Evolutionary conservation across 192 early-diverging fungal species (phyloP).

Genomic region (Coemansia sp.): DNA sequence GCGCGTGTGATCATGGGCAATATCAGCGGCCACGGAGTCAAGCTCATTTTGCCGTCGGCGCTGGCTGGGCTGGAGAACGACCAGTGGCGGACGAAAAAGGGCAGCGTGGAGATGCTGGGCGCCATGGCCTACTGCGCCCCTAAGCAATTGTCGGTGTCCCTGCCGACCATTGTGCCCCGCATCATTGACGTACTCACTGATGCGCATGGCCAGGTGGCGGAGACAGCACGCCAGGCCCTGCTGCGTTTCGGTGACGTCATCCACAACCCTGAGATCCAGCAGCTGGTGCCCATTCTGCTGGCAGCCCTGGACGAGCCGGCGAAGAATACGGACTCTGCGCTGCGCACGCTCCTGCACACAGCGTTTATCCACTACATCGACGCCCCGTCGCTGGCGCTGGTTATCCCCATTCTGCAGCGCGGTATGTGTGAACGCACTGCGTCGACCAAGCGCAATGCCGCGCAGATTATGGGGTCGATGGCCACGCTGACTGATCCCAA

Average conservation of each 20-base stretch:
- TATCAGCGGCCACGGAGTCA: constrained; percentile 94
- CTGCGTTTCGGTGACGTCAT: constrained; percentile 92
- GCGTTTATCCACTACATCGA: constrained; percentile 99
- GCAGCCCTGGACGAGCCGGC: constrained; percentile 88
- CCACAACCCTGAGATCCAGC: constrained; percentile 96
- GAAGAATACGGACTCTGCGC: constrained; percentile 75
- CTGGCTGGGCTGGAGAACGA: constrained; percentile 84
- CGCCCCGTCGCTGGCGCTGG: constrained; percentile 89
- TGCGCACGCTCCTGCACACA: constrained; percentile 85
- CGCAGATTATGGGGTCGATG: constrained; percentile 99
- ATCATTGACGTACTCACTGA: constrained; percentile 91
- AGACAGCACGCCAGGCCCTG: constrained; percentile 81
- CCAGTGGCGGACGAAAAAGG: constrained; percentile 97
- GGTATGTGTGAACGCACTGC: constrained; percentile 88
- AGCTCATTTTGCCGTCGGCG: constrained; percentile 88
- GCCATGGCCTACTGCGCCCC: constrained; percentile 96
- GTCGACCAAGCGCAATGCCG: constrained; percentile 89
- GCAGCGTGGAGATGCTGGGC: constrained; percentile 89
- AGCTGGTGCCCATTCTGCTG: constrained; percentile 82
- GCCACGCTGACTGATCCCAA: constrained; percentile 87
- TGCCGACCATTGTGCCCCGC: constrained; percentile 90
- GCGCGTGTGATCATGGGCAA: constrained; percentile 92
- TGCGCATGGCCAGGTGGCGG: constrained; percentile 88
- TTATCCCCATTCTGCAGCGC: constrained; percentile 92
- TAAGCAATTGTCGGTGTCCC: constrained; percentile 84